Percentiles rank a stretch among this genome's conserved stretches.
Evolutionary conservation across 148 eudicot species (phyloP).

Genomic region (Fagopyrum esculentum): DNA sequence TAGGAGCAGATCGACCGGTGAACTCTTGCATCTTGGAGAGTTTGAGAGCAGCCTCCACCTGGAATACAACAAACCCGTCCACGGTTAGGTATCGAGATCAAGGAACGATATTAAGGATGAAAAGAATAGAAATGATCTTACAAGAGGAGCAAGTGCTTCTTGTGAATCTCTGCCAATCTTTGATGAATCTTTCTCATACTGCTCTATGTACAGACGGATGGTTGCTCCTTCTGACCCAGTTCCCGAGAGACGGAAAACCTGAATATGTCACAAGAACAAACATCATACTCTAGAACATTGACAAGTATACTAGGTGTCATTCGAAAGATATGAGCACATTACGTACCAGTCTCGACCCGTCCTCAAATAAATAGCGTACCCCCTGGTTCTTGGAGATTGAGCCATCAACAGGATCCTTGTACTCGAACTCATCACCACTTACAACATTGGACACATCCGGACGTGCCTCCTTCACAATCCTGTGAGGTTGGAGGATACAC

Average conservation of each 20-base stretch:
- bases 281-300: not conserved
- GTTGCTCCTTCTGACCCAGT: conserved; percentile 99
- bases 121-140: conserved; percentile 26
- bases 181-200: conserved; percentile 76
- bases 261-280: not conserved
- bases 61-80: conserved; percentile 1
- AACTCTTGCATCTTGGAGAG: conserved; percentile 92
- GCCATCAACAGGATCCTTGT: conserved; percentile 95
- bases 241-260: conserved; percentile 97
- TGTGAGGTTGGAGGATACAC: conserved; percentile 13
- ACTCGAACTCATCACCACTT: conserved; percentile 83
- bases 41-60: conserved; percentile 91
- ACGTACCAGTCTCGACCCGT: conserved; percentile 77
- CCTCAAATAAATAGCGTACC: conserved; percentile 84
- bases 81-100: not conserved
- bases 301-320: too few species aligned
- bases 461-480: conserved; percentile 59
- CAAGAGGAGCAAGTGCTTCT: conserved; percentile 89
- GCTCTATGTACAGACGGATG: conserved; percentile 88
- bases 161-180: conserved; percentile 82
- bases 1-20: conserved; percentile 87
- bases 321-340: too few species aligned
- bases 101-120: not conserved
- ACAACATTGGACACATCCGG: conserved; percentile 62
- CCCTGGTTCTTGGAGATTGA: conserved; percentile 97